Evolutionary conservation across 495 filamentous ascomycete species (phyloP).

Genomic region (Hyphodiscus hymeniophilus): DNA sequence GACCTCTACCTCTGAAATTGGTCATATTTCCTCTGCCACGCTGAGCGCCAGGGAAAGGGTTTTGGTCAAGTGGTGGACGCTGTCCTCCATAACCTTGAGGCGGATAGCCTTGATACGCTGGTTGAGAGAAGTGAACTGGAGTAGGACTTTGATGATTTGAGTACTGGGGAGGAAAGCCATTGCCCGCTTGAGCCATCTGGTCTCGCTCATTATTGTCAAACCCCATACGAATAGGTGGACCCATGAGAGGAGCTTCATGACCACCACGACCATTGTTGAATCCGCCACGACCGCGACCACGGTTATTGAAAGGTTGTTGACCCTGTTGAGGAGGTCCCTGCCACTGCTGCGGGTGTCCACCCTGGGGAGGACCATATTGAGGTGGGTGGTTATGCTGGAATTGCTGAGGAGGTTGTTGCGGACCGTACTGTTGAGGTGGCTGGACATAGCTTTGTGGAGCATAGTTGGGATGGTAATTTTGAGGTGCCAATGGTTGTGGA

Average conservation of each 20-base stretch:
- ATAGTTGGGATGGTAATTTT: slow-evolving; percentile 44
- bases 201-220: slow-evolving; percentile 36
- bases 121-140: slow-evolving; percentile 27
- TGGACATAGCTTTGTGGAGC: slow-evolving; percentile 38
- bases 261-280: slow-evolving; percentile 40
- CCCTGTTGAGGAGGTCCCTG: slow-evolving; percentile 16
- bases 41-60: slow-evolving; percentile 24
- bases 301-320: slow-evolving; percentile 8
- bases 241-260: slow-evolving; percentile 44
- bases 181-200: slow-evolving; percentile 37
- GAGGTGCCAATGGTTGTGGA: slow-evolving; percentile 31
- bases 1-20: slow-evolving; percentile 23
- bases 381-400: slow-evolving; percentile 19
- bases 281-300: slow-evolving; percentile 41
- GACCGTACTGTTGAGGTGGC: slow-evolving; percentile 23
- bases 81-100: slow-evolving; percentile 24
- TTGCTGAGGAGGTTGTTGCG: slow-evolving; percentile 27
- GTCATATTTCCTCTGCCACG: slow-evolving; percentile 23
- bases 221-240: slow-evolving; percentile 49
- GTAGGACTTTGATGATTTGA: slow-evolving; percentile 23
- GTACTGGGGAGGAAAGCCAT: slow-evolving; percentile 31
- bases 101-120: slow-evolving; percentile 29
- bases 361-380: slow-evolving; percentile 21
- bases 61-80: slow-evolving; percentile 27
- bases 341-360: slow-evolving; percentile 29